Evolutionary conservation across 1,139 yeast genomes (phyloP), one percentile per base, ranked within the genome.

Genomic region (Pneumocystis wakefieldiae): DNA sequence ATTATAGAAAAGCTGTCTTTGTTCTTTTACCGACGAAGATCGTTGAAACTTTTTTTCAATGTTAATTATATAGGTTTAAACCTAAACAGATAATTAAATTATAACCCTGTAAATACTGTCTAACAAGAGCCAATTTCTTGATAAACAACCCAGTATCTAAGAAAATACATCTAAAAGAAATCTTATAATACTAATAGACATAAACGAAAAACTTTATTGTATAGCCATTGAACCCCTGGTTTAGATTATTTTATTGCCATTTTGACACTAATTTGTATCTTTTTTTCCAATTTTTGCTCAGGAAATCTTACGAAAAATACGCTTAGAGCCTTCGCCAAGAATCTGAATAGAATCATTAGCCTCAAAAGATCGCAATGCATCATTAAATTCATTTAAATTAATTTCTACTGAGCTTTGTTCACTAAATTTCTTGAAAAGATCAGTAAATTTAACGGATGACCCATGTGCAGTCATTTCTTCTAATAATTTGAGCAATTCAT

Each of bases 291-390:
- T 3, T 48, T 12, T 48, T 19, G 6, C 3, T 12, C 24, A 48
- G 3, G 14, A 8, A 12, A 48, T 29, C 62, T 60, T 63, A 24
- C 88, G 79, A 62, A 88, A 80, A 32, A 83, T 80, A 73, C 91
- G 81, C 70, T 90, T 79, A 65, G 81, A 82, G 63, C 88, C 86
- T 65, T 85, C 89, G 24, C 96, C 96, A 59, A 83, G 77, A 62
- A 87, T 84, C 5, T 82, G 78, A 36, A 91, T 74, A 70, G 82
- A 82, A 61, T 90, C 91, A 71, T 90, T 97, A 66, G 83, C 87
- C 66, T 80, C 87, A 69, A 91, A 78, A 65, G 88, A 78, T 65
- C 84, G 79, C 64, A 91, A 72, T 1, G 84, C 85, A 60, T 84
- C 91, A 57, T 83, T 79, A 62, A 91, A 77, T 64, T 88, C 96